Evolutionary conservation across 1,139 yeast genomes (phyloP), one percentile per base, ranked within the genome.

Genomic region (Pichia sp.): DNA sequence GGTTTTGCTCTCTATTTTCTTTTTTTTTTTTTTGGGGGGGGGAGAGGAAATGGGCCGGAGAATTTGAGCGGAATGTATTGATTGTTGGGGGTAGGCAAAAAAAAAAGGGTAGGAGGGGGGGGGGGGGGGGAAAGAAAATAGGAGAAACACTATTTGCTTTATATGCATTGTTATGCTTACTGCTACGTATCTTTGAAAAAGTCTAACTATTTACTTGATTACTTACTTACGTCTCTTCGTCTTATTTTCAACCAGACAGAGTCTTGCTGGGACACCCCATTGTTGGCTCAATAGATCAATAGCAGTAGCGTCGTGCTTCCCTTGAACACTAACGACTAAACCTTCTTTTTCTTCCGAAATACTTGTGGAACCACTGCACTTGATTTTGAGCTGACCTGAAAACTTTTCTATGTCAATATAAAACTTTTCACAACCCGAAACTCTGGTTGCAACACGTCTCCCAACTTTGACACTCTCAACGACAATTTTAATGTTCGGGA

Each of bases 341-440:
- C 55, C 51, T 9, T 53, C 55, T 3, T 85, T 81, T 37, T 73
- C 75, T 11, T 71, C 68, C 38, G 73, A 78, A 16, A 86, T 75
- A 0, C 96, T 81, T 0, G 95, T 75, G 0, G 97, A 85, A 0
- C 96, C 96, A 26, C 95, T 92, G 62, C 97, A 92, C 51, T 79
- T 79, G 32, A 79, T 78, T 51, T 85, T 77, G 49, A 92, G 64
- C 44, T 80, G 85, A 38, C 77, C 79, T 3, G 95, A 81, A 27
- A 92, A 64, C 7, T 71, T 68, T 35, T 75, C 79, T 0, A 88
- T 76, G 48, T 79, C 81, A 33, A 90, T 73, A 45, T 73, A 71
- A 62, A 79, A 92, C 4, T 69, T 67, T 52, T 86, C 95, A 52
- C 85, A 72, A 49, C 85, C 82, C 29, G 75, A 68, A 0, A 90